phyloP scores from a whole-genome alignment of 2,329 filamentous ascomycete species.

The Dendryphion nanum region DNA sequence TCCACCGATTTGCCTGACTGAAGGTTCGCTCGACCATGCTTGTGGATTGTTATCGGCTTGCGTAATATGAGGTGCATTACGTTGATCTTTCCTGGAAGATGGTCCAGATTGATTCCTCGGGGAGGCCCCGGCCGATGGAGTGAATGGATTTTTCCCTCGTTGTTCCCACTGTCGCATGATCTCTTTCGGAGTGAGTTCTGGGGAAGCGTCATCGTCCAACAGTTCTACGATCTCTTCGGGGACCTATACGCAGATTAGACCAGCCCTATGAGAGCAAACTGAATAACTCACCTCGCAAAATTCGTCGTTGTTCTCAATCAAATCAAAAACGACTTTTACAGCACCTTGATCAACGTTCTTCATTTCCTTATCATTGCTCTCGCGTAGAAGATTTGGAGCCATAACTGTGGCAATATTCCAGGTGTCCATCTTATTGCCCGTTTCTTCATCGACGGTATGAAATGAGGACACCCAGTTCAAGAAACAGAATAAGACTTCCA shows the following conservation, averaged over 20 bases:
- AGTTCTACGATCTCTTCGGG: conserved; percentile 88
- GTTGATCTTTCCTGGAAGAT: conserved; percentile 53
- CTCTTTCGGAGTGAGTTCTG: conserved; percentile 93
- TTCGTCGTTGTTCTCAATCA: conserved; percentile 91
- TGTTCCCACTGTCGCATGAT: conserved; percentile 93
- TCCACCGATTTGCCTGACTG: conserved; percentile 68
- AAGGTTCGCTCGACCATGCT: conserved; percentile 79
- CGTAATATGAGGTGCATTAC: conserved; percentile 58
- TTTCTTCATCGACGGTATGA: conserved; percentile 94
- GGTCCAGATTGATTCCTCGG: conserved; percentile 41
- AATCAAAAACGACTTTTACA: conserved; percentile 85
- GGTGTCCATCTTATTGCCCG: conserved; percentile 97
- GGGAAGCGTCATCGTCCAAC: conserved; percentile 76
- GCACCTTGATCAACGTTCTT: conserved; percentile 86
- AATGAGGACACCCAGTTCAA: conserved; percentile 97
- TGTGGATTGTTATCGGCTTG: conserved; percentile 85
- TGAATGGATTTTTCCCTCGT: conserved; percentile 64
- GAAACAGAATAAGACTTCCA: conserved; percentile 95
- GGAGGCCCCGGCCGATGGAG: conserved; percentile 49
- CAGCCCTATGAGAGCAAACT: too few relatives aligned
- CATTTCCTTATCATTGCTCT: conserved; percentile 50
- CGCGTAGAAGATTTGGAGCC: conserved; percentile 89
- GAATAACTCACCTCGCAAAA: conserved; percentile 91
- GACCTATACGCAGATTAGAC: conserved; percentile 71
- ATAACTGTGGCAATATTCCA: conserved; percentile 97